phyloP scores from a whole-genome alignment of 345 rosid species.

The Gossypium mustelinum region DNA sequence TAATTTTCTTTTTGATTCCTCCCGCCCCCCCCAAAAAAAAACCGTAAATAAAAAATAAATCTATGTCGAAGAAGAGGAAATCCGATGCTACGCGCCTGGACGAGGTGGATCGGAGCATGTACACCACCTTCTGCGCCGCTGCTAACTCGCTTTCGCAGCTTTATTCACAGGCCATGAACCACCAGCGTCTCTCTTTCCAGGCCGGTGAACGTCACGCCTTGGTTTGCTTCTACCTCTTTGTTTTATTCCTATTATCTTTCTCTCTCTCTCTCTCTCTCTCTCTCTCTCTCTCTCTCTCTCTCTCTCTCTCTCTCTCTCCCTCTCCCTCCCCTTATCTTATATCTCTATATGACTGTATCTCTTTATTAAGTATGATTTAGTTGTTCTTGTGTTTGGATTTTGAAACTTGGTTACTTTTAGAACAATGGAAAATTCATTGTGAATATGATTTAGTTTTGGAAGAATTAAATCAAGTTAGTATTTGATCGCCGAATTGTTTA shows the following conservation, averaged over 20 bases:
- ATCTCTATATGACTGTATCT: neutral
- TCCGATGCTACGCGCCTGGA: conserved; percentile 75
- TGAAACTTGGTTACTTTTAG: neutral
- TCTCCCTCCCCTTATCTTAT: neutral
- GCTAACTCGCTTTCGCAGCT: conserved; percentile 96
- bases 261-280: neutral
- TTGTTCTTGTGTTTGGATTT: neutral
- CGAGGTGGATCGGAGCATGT: conserved; percentile 91
- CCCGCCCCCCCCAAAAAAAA: no score
- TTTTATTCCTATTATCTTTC: neutral
- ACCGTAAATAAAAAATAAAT: no score
- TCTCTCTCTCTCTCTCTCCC: neutral
- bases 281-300: no score
- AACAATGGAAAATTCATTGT: neutral
- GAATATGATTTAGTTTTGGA: neutral
- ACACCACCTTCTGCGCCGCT: conserved; percentile 80
- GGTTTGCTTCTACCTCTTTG: conserved; percentile 25
- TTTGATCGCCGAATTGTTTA: neutral
- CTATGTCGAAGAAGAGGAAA: conserved; percentile 93
- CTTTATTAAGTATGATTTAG: neutral
- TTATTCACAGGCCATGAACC: conserved; percentile 72
- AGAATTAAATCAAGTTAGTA: neutral
- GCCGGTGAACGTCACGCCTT: conserved; percentile 75
- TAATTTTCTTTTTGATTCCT: neutral
- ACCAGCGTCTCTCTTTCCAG: conserved; percentile 71